A percentile compares a stretch with the other conserved stretches of the same genome.
Conservation (phyloP, 768 basidiomycete species). For the Coprinellus micaceus region DNA sequence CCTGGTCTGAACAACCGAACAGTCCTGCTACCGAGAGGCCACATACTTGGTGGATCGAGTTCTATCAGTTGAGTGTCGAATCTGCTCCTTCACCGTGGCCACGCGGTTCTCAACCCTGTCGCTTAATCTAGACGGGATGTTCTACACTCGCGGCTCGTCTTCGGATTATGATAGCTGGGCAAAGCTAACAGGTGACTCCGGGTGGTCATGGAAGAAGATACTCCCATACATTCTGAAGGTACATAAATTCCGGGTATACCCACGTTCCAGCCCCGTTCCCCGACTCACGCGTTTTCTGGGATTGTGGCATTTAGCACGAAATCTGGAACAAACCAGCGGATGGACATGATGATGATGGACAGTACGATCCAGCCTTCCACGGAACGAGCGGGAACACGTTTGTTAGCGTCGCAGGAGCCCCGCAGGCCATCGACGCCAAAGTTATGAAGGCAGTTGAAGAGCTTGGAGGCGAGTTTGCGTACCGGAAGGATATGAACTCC, state of each 20-base stretch:
- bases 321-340: slow-evolving; percentile 26
- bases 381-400: slow-evolving; percentile 21
- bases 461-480: slow-evolving; percentile 34
- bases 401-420: slow-evolving; percentile 27
- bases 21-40: slow-evolving; percentile 24
- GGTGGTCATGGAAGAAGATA: slow-evolving; percentile 12
- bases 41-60: slow-evolving; percentile 29
- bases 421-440: slow-evolving; percentile 25
- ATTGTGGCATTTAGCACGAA: slow-evolving; percentile 20
- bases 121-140: slow-evolving; percentile 10
- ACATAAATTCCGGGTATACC: too few species aligned
- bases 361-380: slow-evolving; percentile 32
- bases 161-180: slow-evolving; percentile 14
- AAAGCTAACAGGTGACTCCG: not conserved
- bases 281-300: not conserved
- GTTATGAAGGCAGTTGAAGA: slow-evolving; percentile 33
- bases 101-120: not conserved
- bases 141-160: slow-evolving; percentile 13
- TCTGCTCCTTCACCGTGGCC: not conserved
- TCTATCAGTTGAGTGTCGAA: slow-evolving; percentile 24
- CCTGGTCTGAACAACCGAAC: slow-evolving; percentile 21
- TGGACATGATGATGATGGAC: slow-evolving; percentile 27
- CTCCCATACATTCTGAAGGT: slow-evolving; percentile 8
- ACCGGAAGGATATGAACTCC: slow-evolving; percentile 39
- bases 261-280: not conserved